These are phyloP conservation scores for Didymella exigua DNA, from an alignment of 2,329 filamentous ascomycete genomes.

Conservation along the genomic window DNA sequence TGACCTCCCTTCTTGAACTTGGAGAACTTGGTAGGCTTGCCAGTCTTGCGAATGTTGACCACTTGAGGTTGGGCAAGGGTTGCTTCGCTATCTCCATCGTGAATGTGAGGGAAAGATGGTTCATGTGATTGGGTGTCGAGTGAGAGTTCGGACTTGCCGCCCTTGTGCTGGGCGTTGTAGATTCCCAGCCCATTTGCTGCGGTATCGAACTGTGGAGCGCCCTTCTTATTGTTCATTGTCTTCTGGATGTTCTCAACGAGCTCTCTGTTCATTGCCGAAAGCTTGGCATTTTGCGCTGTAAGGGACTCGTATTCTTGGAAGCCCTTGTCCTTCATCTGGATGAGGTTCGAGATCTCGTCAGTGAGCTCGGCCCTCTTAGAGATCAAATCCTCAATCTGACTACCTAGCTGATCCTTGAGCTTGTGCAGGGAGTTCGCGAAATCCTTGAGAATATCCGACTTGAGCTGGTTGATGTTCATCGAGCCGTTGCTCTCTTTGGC, in stretches of 20 bases:
- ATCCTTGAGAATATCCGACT: constrained; percentile 66
- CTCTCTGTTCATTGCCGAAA: constrained; percentile 94
- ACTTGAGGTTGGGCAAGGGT: constrained; percentile 80
- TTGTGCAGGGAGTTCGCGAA: constrained; percentile 66
- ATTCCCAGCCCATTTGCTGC: constrained; percentile 67
- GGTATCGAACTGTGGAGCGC: constrained; percentile 55
- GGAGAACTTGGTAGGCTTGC: constrained; percentile 94
- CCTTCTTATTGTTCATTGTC: constrained; percentile 74
- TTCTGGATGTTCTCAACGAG: constrained; percentile 93
- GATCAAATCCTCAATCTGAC: constrained; percentile 84
- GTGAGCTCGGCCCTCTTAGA: constrained; percentile 82
- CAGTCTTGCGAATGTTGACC: constrained; percentile 86
- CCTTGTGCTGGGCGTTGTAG: constrained; percentile 52
- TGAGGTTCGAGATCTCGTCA: constrained; percentile 82
- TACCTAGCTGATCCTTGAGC: constrained; percentile 79
- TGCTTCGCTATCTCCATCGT: constrained; percentile 69
- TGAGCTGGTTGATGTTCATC: constrained; percentile 75
- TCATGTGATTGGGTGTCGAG: constrained; percentile 51
- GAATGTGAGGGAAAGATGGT: constrained; percentile 50
- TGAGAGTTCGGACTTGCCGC: constrained; percentile 47
- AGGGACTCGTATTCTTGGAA: constrained; percentile 95
- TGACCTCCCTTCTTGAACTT: constrained; percentile 99
- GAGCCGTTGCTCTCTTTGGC: constrained; percentile 81
- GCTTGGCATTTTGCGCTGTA: constrained; percentile 90
- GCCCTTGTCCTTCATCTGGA: constrained; percentile 87